Base-by-base conservation (phyloP, 2,329 filamentous ascomycete species). In the Sporothrix phasma region DNA sequence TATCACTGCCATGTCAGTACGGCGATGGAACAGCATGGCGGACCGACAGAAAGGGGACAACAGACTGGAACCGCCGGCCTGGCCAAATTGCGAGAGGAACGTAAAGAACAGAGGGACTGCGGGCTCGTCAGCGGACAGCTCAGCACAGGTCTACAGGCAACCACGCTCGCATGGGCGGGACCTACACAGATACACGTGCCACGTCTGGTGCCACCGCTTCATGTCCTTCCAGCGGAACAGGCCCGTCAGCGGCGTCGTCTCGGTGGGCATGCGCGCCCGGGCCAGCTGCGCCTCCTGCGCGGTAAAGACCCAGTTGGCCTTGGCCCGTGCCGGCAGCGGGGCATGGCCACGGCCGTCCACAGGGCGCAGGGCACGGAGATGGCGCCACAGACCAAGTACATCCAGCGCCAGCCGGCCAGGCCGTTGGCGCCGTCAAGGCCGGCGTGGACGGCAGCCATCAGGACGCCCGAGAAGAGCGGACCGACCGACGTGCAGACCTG, bases 191-290 rank as follows among this genome's bases (percentile, higher is more conserved):
- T 70, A 72, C 1, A 71, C 70, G 29, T 71, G 70, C 71, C 71
- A 72, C 15, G 70, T 72, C 15, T 65, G 68, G 64, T 72, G 70
- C 70, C 71, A 72, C 10, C 70, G 68, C 54, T 69, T 69, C 7
- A 72, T 67, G 31, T 71, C 70, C 46, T 70, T 70, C 70, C 70
- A 72, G 49, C 69, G 70, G 65, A 72, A 72, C 3, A 72, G 62
- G 0, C 70, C 70, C 1, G 70, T 71, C 5, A 69, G 51, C 0
- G 67, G 66, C 39, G 68, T 71, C 8, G 24, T 59, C 51, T 72
- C 71, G 5, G 61, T 67, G 0, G 70, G 70, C 70, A 71, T 71
- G 6, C 70, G 63, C 2, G 65, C 61, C 6, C 69, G 69, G 5
- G 70, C 70, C 1, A 71, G 43, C 51, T 67, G 24, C 5, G 70